Conservation (phyloP, 768 basidiomycete genomes). For the Lepiota venenata region DNA sequence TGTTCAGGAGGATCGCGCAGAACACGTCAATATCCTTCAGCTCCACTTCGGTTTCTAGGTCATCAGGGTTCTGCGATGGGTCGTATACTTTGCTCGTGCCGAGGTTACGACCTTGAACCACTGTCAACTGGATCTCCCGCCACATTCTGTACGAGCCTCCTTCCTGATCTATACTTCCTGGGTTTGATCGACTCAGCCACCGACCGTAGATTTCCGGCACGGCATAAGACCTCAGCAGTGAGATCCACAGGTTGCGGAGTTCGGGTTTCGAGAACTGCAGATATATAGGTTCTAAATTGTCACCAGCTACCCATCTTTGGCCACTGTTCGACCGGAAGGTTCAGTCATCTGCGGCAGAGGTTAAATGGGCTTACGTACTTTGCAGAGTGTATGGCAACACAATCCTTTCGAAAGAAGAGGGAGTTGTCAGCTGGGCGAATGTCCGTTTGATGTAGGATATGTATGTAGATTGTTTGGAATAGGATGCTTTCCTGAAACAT, state of each 20-base stretch:
- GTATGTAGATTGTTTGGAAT: conserved; percentile 70
- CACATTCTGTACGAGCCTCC: conserved; percentile 87
- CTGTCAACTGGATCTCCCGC: conserved; percentile 73
- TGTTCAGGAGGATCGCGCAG: conserved; percentile 76
- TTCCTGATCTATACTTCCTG: conserved; percentile 32
- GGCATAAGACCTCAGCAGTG: conserved; percentile 78
- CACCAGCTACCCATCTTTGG: conserved; percentile 55
- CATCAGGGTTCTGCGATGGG: conserved; percentile 15
- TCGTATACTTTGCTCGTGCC: conserved; percentile 45
- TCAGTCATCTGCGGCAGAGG: background rate
- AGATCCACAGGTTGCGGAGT: conserved; percentile 69
- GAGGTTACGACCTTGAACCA: conserved; percentile 73
- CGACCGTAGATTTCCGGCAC: conserved; percentile 76
- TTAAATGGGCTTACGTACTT: conserved; percentile 36
- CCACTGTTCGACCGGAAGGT: conserved; percentile 33
- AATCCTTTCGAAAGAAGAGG: conserved; percentile 73
- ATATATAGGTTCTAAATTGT: conserved; percentile 64
- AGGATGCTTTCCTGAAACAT: conserved; percentile 61
- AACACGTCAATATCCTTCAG: conserved; percentile 67
- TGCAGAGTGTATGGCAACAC: conserved; percentile 65
- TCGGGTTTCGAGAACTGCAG: conserved; percentile 68
- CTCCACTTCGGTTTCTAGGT: conserved; percentile 37
- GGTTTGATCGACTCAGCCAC: conserved; percentile 29
- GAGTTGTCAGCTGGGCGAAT: conserved; percentile 76
- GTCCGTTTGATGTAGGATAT: conserved; percentile 75